Conservation (phyloP, 805 yeast species). For the Isabelozyma heimii region DNA sequence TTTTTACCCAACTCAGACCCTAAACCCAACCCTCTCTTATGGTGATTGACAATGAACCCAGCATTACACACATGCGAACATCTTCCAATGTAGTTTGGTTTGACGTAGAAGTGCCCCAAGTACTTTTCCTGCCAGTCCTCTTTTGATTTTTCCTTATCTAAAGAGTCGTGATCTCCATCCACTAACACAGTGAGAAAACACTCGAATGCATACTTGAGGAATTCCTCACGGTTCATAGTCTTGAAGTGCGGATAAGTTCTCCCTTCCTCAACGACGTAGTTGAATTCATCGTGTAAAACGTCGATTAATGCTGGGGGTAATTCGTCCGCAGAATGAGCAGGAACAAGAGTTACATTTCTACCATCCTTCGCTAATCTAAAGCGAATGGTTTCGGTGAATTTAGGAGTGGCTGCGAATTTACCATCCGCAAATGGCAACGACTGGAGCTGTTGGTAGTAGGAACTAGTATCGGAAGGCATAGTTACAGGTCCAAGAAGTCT, state of each 20-base stretch:
- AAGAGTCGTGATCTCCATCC: conserved; percentile 25
- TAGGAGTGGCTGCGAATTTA: conserved; percentile 15
- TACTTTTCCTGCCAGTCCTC: conserved; percentile 44
- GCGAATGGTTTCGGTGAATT: conserved; percentile 33
- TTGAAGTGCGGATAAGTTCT: conserved; percentile 66
- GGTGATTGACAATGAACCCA: conserved; percentile 70
- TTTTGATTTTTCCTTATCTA: conserved; percentile 3
- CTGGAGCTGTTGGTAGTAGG: background rate
- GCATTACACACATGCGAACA: conserved; percentile 87
- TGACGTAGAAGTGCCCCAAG: conserved; percentile 75
- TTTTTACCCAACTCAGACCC: conserved; percentile 69
- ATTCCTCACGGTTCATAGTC: conserved; percentile 44
- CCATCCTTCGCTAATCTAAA: conserved; percentile 44
- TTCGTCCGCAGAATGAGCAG: conserved; percentile 46
- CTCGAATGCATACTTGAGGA: conserved; percentile 63
- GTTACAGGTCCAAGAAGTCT: background rate
- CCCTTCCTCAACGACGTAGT: conserved; percentile 68
- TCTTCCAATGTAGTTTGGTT: conserved; percentile 84
- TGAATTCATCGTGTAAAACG: conserved; percentile 51
- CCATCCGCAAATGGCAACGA: conserved; percentile 35
- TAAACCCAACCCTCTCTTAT: conserved; percentile 61
- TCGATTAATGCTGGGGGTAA: conserved; percentile 52
- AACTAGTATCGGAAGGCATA: background rate
- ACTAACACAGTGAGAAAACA: conserved; percentile 65
- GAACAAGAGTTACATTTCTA: conserved; percentile 54